Evolutionary conservation across 345 rosid species (phyloP), one percentile per base, ranked within the genome.

Genomic region (Jatropha curcas): DNA sequence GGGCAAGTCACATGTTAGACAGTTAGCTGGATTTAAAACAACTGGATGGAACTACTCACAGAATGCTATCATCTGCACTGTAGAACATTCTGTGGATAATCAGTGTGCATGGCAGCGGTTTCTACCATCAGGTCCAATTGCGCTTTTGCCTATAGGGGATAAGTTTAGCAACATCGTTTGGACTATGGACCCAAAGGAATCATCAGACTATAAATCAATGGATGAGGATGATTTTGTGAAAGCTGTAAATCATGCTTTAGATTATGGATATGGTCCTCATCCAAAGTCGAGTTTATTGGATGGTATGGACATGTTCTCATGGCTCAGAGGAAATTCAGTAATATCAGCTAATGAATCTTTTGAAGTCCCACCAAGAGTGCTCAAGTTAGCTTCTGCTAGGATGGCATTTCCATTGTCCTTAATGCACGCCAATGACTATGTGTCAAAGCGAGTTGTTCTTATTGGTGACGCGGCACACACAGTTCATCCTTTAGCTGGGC

Each of bases 401-500:
- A 88, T 92, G 97, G 84, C 85, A 79, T 94, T 94, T 78, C 97
- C 97, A 8, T 75, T 95, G 78, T 95, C 99, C 68, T 82, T 90
- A 63, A 85, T 62, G 86, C 97, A 95, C 57, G 96, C 97, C 17
- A 85, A 84, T 7, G 67, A 84, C 72, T 92, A 95, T 70, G 94
- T 80, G 20, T 78, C 97, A 10, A 88, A 79, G 62, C 94, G 83
- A 41, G 84, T 88, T 60, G 97, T 83, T 74, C 89, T 94, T 22
- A 61, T 92, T 16, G 98, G 98, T 53, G 99, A 91, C 85, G 97
- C 98, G 12, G 98, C 99, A 52, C 99, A 92, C 63, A 87, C 98
- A 16, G 92, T 95, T 70, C 98, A 92, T 79, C 99, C 99, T 8
- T 82, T 92, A 80, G 99, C 98, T 39, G 99, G 98, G 73, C 99